Conservation (phyloP, 768 basidiomycete species). For the Clathrus columnatus region DNA sequence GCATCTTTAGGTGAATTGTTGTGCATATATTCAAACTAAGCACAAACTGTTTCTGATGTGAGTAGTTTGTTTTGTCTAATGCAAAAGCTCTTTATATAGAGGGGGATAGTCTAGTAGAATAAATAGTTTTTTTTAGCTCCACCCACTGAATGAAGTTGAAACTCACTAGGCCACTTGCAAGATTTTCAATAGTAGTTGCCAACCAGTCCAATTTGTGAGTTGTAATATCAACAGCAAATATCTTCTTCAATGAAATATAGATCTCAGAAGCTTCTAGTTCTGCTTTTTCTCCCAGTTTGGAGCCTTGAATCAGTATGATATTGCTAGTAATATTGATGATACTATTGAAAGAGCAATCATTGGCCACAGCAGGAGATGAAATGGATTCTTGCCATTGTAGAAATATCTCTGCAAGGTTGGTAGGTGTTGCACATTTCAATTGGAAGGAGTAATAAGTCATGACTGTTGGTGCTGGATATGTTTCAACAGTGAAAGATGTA, state of each 20-base stretch:
- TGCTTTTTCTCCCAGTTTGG: not conserved
- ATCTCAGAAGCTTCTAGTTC: not conserved
- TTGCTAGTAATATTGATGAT: not conserved
- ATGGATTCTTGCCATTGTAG: conserved; percentile 1
- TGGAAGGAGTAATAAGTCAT: conserved; percentile 1
- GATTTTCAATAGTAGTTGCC: not conserved
- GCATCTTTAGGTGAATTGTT: not conserved
- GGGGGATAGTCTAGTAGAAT: not conserved
- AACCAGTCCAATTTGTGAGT: not conserved
- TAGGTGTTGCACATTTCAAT: not conserved
- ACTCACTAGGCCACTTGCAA: conserved; percentile 1
- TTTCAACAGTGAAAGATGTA: conserved; percentile 21
- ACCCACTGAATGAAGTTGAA: not conserved
- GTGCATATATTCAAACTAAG: conserved; percentile 3
- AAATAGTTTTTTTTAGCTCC: not conserved
- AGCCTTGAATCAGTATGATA: not conserved
- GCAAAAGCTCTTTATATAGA: conserved; percentile 1
- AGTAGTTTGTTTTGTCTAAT: conserved; percentile 1
- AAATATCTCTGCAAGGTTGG: not conserved
- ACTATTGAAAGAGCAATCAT: not conserved
- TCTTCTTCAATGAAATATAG: not conserved
- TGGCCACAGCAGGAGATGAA: not conserved
- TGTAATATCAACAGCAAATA: not conserved
- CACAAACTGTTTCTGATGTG: not conserved
- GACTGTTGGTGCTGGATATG: conserved; percentile 18